Evolutionary conservation across 2,329 filamentous ascomycete species (phyloP).

Genomic region (Apiospora kogelbergensis): DNA sequence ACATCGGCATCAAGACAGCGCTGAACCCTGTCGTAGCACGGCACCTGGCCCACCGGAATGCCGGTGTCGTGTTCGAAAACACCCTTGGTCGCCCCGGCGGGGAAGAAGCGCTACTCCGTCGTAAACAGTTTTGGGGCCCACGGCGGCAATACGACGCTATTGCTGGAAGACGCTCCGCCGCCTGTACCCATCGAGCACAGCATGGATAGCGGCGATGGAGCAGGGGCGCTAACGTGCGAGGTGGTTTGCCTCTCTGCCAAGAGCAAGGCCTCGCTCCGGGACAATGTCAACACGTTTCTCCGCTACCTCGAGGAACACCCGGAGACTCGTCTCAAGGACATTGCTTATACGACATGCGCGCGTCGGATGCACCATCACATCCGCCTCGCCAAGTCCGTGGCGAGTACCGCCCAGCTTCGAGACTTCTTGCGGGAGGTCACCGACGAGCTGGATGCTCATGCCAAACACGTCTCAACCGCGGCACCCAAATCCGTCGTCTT

Average conservation of each 20-base stretch:
- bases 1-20: constrained; percentile 44
- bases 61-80: constrained; percentile 37
- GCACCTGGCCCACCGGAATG: constrained; percentile 39
- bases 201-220: no score
- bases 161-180: constrained; percentile 44
- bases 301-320: constrained; percentile 33
- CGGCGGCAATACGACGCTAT: constrained; percentile 55
- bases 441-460: constrained; percentile 17
- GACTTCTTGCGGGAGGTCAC: neutral
- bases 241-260: constrained; percentile 48
- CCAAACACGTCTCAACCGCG: no score
- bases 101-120: constrained; percentile 11
- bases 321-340: constrained; percentile 36
- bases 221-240: no score
- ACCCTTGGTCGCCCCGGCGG: constrained; percentile 27
- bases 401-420: neutral
- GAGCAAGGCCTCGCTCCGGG: constrained; percentile 38
- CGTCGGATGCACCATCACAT: constrained; percentile 36
- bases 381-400: constrained; percentile 27
- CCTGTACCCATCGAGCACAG: no score
- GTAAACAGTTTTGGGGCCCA: constrained; percentile 57
- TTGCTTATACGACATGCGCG: constrained; percentile 57
- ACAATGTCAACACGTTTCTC: constrained; percentile 41
- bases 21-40: constrained; percentile 40
- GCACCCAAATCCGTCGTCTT: no score